Percentiles rank a stretch among this genome's conserved stretches.
Evolutionary conservation across 1,139 yeast species (phyloP).

Genomic region (Blastobotrys illinoisensis): DNA sequence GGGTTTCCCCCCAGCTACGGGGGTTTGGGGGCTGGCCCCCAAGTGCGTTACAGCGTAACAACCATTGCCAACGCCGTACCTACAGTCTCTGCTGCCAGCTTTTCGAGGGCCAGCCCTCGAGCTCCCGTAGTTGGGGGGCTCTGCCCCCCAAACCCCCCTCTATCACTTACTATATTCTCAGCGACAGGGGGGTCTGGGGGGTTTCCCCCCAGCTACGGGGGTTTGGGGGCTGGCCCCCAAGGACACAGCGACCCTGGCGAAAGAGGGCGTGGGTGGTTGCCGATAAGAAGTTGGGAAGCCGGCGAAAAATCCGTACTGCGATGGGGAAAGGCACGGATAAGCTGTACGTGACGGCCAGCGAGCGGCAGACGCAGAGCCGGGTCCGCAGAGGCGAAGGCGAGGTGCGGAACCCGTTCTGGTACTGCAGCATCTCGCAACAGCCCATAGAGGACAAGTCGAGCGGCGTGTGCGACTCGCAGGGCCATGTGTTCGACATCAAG

Average conservation of each 20-base stretch:
- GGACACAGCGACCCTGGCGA: not conserved
- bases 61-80: too few relatives aligned
- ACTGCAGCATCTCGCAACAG: conserved; percentile 34
- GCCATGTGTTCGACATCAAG: conserved; percentile 33
- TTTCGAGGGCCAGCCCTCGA: not conserved
- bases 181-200: too few relatives aligned
- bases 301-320: not conserved
- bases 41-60: too few relatives aligned
- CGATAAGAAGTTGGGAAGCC: not conserved
- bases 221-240: not conserved
- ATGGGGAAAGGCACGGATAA: conserved; percentile 39
- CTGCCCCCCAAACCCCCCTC: too few relatives aligned
- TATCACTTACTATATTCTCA: too few relatives aligned
- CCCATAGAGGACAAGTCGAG: conserved; percentile 25
- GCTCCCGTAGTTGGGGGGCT: not conserved
- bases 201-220: not conserved
- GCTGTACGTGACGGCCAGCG: conserved; percentile 32
- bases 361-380: conserved; percentile 27
- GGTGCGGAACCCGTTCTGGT: conserved; percentile 29
- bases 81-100: too few relatives aligned
- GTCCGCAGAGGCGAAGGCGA: not conserved
- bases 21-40: too few relatives aligned
- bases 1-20: too few relatives aligned
- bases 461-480: conserved; percentile 30
- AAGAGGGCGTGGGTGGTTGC: too few relatives aligned